These are phyloP conservation scores for Ogataea ramenticola DNA, from an alignment of 805 yeast genomes.

Conservation along the genomic window DNA sequence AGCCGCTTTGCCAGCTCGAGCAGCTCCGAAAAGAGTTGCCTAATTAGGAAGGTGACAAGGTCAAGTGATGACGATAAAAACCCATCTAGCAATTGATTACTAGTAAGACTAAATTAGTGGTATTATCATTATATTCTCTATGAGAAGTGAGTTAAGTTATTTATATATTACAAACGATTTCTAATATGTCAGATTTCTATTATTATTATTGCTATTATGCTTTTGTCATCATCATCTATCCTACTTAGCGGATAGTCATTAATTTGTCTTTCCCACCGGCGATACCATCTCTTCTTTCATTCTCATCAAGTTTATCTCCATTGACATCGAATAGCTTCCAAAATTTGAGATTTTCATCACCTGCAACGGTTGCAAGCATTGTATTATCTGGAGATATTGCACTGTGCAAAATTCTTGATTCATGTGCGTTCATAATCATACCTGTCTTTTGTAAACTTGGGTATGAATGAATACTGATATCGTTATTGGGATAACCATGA, in stretches of 20 bases:
- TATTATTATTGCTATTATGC: too few species aligned
- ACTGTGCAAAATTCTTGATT: conserved; percentile 75
- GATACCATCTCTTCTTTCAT: neutral
- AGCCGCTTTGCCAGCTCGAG: too few species aligned
- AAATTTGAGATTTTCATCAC: conserved; percentile 93
- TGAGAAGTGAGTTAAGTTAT: too few species aligned
- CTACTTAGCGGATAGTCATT: neutral
- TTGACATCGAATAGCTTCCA: conserved; percentile 75
- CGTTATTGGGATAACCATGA: conserved; percentile 88
- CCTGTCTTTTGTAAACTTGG: conserved; percentile 85
- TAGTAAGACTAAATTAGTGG: neutral
- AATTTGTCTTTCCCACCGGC: neutral
- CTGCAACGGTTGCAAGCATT: conserved; percentile 89
- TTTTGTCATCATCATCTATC: neutral
- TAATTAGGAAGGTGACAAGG: neutral
- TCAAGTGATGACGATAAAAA: neutral
- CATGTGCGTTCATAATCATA: conserved; percentile 81
- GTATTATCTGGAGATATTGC: conserved; percentile 85
- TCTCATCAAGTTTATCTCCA: conserved; percentile 4
- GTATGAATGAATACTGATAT: conserved; percentile 75
- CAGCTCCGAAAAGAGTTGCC: too few species aligned
- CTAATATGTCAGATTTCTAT: too few species aligned
- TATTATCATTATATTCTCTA: neutral
- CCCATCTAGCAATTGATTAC: too few species aligned
- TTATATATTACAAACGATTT: too few species aligned